These are phyloP conservation scores for Clonostachys sp. DNA, from an alignment of 2,329 filamentous ascomycete genomes.

Conservation along the genomic window DNA sequence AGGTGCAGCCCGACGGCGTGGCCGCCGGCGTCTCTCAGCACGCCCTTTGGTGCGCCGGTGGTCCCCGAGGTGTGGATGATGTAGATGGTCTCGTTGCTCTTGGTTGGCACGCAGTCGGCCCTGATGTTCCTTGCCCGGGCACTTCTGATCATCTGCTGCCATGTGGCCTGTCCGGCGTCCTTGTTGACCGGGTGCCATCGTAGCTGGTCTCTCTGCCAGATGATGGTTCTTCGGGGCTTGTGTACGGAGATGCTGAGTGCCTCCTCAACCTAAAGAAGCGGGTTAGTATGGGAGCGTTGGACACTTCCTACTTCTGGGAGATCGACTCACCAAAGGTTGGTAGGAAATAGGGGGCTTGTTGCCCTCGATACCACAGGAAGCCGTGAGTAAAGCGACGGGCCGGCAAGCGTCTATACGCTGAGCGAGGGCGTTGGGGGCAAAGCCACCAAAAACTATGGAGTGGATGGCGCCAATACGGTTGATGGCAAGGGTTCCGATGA, in stretches of 20 bases:
- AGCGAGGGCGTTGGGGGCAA: constrained; percentile 74
- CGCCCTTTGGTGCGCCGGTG: constrained; percentile 78
- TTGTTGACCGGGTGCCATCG: constrained; percentile 69
- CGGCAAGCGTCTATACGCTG: constrained; percentile 83
- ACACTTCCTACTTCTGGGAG: too few species aligned
- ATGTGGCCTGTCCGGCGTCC: constrained; percentile 67
- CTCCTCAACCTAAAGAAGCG: constrained; percentile 36
- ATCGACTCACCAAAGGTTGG: constrained; percentile 55
- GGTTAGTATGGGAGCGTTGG: too few species aligned
- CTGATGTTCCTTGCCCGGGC: constrained; percentile 62
- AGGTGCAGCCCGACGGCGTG: constrained; percentile 83
- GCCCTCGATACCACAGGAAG: constrained; percentile 89
- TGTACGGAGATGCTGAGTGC: constrained; percentile 63
- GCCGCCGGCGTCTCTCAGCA: constrained; percentile 76
- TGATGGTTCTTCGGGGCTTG: constrained; percentile 68
- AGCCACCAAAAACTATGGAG: constrained; percentile 89
- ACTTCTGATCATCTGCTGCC: constrained; percentile 72
- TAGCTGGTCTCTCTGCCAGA: constrained; percentile 80
- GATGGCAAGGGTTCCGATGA: constrained; percentile 82
- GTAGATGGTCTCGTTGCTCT: constrained; percentile 76
- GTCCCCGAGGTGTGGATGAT: constrained; percentile 88
- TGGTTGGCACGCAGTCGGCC: constrained; percentile 73
- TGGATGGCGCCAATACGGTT: constrained; percentile 83
- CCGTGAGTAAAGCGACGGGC: constrained; percentile 75
- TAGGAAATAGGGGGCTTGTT: constrained; percentile 77